Percentiles rank a stretch among this genome's conserved stretches.
Evolutionary conservation across 2,329 filamentous ascomycete species (phyloP).

Genomic region (Akanthomyces uredinophilus): DNA sequence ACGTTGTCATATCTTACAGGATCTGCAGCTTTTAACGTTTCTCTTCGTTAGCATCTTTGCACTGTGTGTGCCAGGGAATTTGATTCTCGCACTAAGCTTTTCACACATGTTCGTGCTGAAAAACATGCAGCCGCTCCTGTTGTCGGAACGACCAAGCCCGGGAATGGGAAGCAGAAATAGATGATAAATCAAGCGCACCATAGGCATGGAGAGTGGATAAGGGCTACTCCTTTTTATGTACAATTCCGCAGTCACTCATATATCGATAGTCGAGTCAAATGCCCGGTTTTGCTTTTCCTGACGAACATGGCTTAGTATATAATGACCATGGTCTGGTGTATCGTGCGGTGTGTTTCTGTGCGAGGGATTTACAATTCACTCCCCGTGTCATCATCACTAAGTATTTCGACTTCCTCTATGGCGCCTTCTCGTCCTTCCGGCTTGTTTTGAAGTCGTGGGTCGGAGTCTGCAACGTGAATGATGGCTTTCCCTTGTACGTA

Average conservation of each 20-base stretch:
- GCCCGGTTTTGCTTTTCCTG: not conserved
- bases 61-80: constrained; percentile 42
- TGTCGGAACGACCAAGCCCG: not conserved
- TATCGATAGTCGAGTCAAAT: not conserved
- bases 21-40: not conserved
- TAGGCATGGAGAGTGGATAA: not conserved
- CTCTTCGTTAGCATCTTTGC: constrained; percentile 34
- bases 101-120: constrained; percentile 64
- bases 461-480: constrained; percentile 72
- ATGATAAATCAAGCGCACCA: not conserved
- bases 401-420: constrained; percentile 82
- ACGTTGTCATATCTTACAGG: not conserved
- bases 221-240: not conserved
- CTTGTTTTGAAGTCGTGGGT: constrained; percentile 51
- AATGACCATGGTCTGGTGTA: not conserved
- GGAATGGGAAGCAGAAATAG: not conserved
- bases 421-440: constrained; percentile 61
- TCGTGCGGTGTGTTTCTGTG: not conserved
- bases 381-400: constrained; percentile 63
- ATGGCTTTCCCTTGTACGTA: constrained; percentile 77
- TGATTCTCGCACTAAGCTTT: constrained; percentile 64
- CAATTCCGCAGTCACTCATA: not conserved
- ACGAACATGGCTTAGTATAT: not conserved
- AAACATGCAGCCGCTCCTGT: constrained; percentile 51
- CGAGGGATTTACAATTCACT: not conserved